Base-by-base conservation (phyloP, 768 basidiomycete genomes). In the Porpolomopsis calyptriformis region DNA sequence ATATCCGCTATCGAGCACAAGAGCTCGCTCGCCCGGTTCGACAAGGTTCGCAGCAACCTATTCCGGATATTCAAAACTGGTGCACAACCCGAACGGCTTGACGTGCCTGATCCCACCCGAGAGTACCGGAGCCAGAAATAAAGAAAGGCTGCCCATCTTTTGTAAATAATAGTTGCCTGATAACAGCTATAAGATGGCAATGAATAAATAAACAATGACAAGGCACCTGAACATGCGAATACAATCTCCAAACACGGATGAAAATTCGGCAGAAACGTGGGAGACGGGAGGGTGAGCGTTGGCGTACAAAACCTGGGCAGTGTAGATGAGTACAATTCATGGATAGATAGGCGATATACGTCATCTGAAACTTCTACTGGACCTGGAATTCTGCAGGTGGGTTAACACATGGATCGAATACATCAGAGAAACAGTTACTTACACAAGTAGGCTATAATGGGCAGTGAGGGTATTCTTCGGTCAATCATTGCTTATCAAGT, bases 91-190 rank as follows among this genome's bases (percentile, higher is more conserved):
- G 29, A 2, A n/a, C 20, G 3, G 14, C 2, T 12, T 29, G 18
- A 58, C 74, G 52, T 36, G 74, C 86, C 76, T 89, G 85, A 62
- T 97, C 93, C 92, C 93, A 98, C 23, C 96, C 96, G 26, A 99
- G 72, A 2, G 96, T 98, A 12, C 96, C 96, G 45, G 83, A 87
- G 1, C 96, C 96, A 22, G 92, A 82, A 51, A 98, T 85, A 55
- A 99, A 66, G 72, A 99, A 91, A 0, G 91, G 89, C 58, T 98
- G 96, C 0, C 74, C 86, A 19, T 71, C 67, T 45, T 78, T 73
- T 24, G 94, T 83, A 59, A 79, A 81, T 18, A 98, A 64, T 5
- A 97, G 80, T 45, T 86, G 69, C 50, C 86, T 83, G 52, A 34
- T 43, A 29, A 52, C 43, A 33, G 31, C 45, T 27, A 39, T 22